Evolutionary conservation across 306 rosid genomes (phyloP).

Genomic region (Spatholobus suberectus): DNA sequence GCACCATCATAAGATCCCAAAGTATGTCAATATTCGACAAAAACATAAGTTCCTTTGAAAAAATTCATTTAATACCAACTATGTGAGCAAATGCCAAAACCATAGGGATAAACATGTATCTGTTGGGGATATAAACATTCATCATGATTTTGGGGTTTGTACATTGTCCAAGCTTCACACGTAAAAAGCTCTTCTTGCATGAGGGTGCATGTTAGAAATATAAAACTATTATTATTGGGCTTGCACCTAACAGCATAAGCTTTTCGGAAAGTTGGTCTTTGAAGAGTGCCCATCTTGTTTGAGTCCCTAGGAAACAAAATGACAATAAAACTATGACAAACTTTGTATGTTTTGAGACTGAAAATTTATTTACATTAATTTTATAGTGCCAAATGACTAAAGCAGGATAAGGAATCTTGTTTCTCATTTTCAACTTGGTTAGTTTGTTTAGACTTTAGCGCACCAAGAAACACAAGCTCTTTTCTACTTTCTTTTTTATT

Average conservation of each 20-base stretch:
- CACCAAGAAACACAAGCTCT: not conserved
- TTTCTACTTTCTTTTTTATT: not conserved
- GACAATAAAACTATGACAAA: not conserved
- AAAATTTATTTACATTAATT: not conserved
- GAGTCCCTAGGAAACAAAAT: conserved; percentile 1
- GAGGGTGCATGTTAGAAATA: not conserved
- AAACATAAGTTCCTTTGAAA: not conserved
- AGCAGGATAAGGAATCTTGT: not conserved
- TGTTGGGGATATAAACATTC: not conserved
- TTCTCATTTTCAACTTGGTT: not conserved
- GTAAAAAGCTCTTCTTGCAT: not conserved
- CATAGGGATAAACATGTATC: conserved; percentile 8
- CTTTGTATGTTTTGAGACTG: not conserved
- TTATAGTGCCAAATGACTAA: not conserved
- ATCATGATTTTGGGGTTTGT: not conserved
- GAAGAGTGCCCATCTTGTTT: not conserved
- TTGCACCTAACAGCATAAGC: not conserved
- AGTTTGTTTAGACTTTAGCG: not conserved
- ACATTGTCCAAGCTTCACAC: not conserved
- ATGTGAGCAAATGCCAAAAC: conserved; percentile 12
- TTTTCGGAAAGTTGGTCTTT: not conserved
- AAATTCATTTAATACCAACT: conserved; percentile 10
- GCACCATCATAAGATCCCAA: conserved; percentile 37
- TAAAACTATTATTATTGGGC: not conserved
- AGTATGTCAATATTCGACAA: conserved; percentile 30